Conservation (phyloP, 1,139 yeast genomes). For the Suhomyces ambrosiae region DNA sequence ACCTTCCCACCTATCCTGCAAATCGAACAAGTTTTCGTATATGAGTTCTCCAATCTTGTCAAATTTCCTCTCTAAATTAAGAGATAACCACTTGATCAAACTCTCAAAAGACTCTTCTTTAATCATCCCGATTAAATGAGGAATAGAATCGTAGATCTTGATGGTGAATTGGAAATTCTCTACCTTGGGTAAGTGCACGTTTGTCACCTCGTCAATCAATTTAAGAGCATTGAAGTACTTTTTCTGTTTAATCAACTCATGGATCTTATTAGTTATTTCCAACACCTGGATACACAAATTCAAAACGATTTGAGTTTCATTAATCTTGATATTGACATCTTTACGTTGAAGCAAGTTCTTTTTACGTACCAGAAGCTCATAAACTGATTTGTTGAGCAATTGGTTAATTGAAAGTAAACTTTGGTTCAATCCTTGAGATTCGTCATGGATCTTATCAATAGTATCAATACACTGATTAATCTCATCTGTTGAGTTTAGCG, state of each 20-base stretch:
- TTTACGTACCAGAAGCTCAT: constrained; percentile 61
- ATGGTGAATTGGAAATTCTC: constrained; percentile 77
- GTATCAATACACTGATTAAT: constrained; percentile 55
- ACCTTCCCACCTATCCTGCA: constrained; percentile 61
- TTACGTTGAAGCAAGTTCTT: constrained; percentile 56
- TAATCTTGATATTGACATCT: constrained; percentile 59
- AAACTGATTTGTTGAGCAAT: constrained; percentile 63
- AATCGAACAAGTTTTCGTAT: constrained; percentile 53
- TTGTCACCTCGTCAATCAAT: constrained; percentile 70
- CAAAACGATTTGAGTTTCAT: constrained; percentile 62
- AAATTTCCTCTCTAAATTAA: constrained; percentile 62
- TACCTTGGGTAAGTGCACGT: constrained; percentile 68
- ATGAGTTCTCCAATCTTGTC: constrained; percentile 61
- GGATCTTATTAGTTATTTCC: constrained; percentile 83
- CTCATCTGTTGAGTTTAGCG: constrained; percentile 64
- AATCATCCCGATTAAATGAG: constrained; percentile 72
- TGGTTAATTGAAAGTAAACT: constrained; percentile 54
- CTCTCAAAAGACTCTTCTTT: constrained; percentile 78
- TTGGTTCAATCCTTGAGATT: constrained; percentile 55
- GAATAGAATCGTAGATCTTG: constrained; percentile 72
- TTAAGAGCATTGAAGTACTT: constrained; percentile 87
- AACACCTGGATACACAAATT: constrained; percentile 77
- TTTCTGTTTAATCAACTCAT: constrained; percentile 72
- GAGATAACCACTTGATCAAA: constrained; percentile 69
- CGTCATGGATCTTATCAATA: constrained; percentile 57